phyloP scores from a whole-genome alignment of 768 basidiomycete genomes.

The Pleurotus djamor region DNA sequence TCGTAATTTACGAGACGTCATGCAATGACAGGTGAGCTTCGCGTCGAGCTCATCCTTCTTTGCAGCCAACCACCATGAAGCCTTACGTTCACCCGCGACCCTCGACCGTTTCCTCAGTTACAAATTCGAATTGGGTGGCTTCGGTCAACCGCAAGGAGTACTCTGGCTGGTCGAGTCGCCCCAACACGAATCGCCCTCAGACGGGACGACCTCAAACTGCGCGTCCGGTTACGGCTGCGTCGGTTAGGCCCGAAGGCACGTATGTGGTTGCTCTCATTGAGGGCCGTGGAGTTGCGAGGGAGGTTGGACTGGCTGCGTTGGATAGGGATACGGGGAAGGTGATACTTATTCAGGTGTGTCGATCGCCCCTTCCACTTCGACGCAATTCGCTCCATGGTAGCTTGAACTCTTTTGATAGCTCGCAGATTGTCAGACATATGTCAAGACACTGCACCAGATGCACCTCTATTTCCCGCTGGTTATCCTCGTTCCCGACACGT shows the following conservation, averaged over 20 bases:
- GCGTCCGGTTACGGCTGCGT: conserved; percentile 65
- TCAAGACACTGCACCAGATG: conserved; percentile 87
- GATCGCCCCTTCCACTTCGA: no score
- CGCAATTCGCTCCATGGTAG: not conserved
- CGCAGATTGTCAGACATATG: conserved; percentile 84
- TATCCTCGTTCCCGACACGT: conserved; percentile 83
- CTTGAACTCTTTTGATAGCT: conserved; percentile 41
- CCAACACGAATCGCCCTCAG: conserved; percentile 39
- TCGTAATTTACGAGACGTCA: not conserved
- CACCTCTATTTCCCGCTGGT: conserved; percentile 69
- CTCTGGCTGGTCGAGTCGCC: not conserved
- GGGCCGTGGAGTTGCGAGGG: conserved; percentile 74
- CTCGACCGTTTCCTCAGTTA: not conserved
- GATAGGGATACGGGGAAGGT: conserved; percentile 77
- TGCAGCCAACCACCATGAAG: not conserved
- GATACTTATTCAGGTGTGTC: conserved; percentile 71
- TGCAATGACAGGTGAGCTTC: not conserved
- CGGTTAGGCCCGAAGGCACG: conserved; percentile 54
- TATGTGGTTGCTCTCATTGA: conserved; percentile 73
- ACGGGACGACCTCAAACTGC: conserved; percentile 56
- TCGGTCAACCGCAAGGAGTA: not conserved
- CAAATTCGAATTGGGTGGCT: not conserved
- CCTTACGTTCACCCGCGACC: not conserved
- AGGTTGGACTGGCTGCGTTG: conserved; percentile 87
- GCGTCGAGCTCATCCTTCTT: no score